phyloP scores from a whole-genome alignment of 441 rosid genomes.

The Euphorbia schlechtendalii region DNA sequence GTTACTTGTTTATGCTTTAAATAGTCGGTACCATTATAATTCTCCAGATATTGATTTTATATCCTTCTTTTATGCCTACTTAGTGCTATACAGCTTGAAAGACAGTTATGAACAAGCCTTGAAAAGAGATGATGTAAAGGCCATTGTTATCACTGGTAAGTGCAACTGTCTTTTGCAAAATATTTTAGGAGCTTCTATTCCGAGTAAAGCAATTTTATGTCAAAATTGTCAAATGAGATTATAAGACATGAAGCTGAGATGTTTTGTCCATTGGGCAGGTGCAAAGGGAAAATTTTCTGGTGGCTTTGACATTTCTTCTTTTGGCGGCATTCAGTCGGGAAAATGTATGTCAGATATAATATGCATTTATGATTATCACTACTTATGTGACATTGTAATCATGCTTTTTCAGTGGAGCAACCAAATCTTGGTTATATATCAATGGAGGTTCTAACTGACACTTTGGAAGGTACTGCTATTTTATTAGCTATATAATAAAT shows the following conservation, averaged over 20 bases:
- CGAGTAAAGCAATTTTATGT: not conserved
- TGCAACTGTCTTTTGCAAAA: constrained; percentile 5
- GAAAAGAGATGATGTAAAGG: constrained; percentile 83
- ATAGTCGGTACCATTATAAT: not conserved
- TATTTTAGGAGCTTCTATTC: not conserved
- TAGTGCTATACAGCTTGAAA: constrained; percentile 73
- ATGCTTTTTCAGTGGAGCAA: constrained; percentile 43
- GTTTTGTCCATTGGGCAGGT: constrained; percentile 40
- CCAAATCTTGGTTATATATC: constrained; percentile 57
- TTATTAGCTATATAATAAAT: not conserved
- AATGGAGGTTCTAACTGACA: constrained; percentile 55
- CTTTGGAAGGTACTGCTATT: constrained; percentile 57
- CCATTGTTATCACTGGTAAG: constrained; percentile 79
- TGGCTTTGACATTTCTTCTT: constrained; percentile 81
- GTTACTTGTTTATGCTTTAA: not conserved
- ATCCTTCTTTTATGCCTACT: not conserved
- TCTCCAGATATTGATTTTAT: constrained; percentile 7
- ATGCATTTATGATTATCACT: not conserved
- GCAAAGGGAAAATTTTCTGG: constrained; percentile 92
- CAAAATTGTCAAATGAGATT: not conserved
- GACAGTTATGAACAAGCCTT: constrained; percentile 71
- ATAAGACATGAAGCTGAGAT: constrained; percentile 13
- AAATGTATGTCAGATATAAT: constrained; percentile 33
- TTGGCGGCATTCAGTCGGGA: constrained; percentile 55
- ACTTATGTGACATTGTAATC: constrained; percentile 3